A percentile compares a stretch with the other conserved stretches of the same genome.
phyloP scores from a whole-genome alignment of 2,329 filamentous ascomycete species.

The Mollisiaceae sp. region DNA sequence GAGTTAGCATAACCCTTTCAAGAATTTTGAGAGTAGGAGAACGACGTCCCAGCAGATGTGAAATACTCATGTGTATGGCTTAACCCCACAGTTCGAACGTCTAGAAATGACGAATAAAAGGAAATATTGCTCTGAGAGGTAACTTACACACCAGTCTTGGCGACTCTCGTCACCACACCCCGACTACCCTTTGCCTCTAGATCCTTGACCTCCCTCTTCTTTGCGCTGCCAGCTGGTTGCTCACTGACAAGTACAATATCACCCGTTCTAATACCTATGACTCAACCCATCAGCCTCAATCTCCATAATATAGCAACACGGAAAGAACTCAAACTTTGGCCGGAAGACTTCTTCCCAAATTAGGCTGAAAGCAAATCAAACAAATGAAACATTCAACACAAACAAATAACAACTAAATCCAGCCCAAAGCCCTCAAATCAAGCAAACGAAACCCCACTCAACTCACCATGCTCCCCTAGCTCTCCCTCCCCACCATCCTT shows the following conservation, averaged over 20 bases:
- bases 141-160: slow-evolving; percentile 56
- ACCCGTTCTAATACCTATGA: slow-evolving; percentile 62
- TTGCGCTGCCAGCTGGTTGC: slow-evolving; percentile 68
- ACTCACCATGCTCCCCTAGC: slow-evolving; percentile 71
- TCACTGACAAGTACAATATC: slow-evolving; percentile 80
- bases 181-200: slow-evolving; percentile 70
- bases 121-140: not conserved
- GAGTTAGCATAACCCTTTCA: slow-evolving; percentile 65
- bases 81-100: no score
- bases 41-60: no score
- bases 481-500: slow-evolving; percentile 53
- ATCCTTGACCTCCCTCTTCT: slow-evolving; percentile 70
- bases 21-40: slow-evolving; percentile 59
- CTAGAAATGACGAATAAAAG: not conserved
- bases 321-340: not conserved
- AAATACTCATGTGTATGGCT: no score
- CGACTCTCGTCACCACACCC: slow-evolving; percentile 73
- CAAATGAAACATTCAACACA: not conserved
- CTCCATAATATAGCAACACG: not conserved
- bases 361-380: not conserved
- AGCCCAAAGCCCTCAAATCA: not conserved
- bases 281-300: not conserved
- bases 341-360: not conserved
- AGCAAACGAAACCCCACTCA: not conserved
- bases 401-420: not conserved